Percentiles rank a stretch among this genome's conserved stretches.
These are phyloP conservation scores for Stephania yunnanensis DNA, from an alignment of 164 flowering plant genomes.

Conservation along the genomic window DNA sequence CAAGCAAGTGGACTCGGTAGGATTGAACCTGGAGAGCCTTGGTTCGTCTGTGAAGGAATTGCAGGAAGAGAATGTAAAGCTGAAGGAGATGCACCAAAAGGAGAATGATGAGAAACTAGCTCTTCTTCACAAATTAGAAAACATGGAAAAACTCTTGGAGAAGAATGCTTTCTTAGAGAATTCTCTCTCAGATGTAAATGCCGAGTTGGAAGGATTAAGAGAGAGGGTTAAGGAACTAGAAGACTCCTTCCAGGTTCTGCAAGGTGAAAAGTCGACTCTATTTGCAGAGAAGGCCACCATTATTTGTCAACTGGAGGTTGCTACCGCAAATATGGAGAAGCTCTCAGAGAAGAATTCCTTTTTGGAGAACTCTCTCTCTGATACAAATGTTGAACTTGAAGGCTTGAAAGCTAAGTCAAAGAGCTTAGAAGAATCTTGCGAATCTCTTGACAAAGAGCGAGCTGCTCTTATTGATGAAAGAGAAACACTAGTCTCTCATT, in stretches of 20 bases:
- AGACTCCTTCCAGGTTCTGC: constrained; percentile 45
- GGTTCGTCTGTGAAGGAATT: constrained; percentile 52
- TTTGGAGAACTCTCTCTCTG: constrained; percentile 58
- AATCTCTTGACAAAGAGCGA: constrained; percentile 53
- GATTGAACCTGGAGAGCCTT: constrained; percentile 47
- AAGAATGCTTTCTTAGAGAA: constrained; percentile 42
- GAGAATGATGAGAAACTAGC: constrained; percentile 41
- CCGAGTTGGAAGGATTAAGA: constrained; percentile 43
- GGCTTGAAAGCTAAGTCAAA: constrained; percentile 51
- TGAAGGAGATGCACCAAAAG: constrained; percentile 44
- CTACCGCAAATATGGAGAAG: constrained; percentile 56
- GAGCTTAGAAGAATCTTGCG: constrained; percentile 64
- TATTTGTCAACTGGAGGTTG: constrained; percentile 52
- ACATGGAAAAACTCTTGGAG: constrained; percentile 40
- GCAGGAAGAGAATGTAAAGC: constrained; percentile 58
- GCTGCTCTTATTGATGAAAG: constrained; percentile 51
- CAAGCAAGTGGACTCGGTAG: constrained; percentile 52
- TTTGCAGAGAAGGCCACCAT: constrained; percentile 55
- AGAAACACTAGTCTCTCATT: constrained; percentile 35
- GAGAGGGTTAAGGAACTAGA: constrained; percentile 44
- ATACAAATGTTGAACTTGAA: constrained; percentile 63
- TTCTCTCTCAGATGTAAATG: constrained; percentile 43
- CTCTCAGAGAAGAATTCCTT: constrained; percentile 52
- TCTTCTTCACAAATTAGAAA: constrained; percentile 46
- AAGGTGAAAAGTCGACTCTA: constrained; percentile 58